Evolutionary conservation across 2,329 filamentous ascomycete genomes (phyloP), one percentile per base, ranked within the genome.

Genomic region (Chrysosporium queenslandicum): DNA sequence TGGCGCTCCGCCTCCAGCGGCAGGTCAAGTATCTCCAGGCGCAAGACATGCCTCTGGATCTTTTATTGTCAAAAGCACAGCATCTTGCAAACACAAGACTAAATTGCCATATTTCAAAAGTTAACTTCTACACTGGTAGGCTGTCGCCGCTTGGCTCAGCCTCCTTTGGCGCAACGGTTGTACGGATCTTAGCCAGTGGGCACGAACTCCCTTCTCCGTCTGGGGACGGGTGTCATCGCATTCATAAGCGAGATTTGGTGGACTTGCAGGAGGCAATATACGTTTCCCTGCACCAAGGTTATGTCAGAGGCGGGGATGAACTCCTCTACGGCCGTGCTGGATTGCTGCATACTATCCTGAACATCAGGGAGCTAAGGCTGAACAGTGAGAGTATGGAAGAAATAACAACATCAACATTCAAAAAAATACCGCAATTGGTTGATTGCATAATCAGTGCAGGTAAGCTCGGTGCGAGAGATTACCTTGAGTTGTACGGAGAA

Each of bases 271-370:
- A 66, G 11, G 65, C 64, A 1, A 56, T 66, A 9, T 51, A 63
- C 3, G 23, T 61, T 5, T 63, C 68, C 1, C 56, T 69, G 4
- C 51, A 58, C 7, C 66, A 68, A 53, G 62, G 59, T 0, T 57
- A 57, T 34, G 39, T 62, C 8, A 61, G 66, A 47, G 69, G 69
- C 7, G 63, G 60, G 1, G 69, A 72, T 46, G 69, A 71, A 46
- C 55, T 69, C 29, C 39, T 72, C 3, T 70, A 63, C 52, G 69
- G 69, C 8, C 65, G 69, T 18, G 62, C 64, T 29, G 69, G 69
- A 0, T 55, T 72, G 4, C 52, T 72, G 1, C 68, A 66, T 64
- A 55, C 58, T 1, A 53, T 71, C 4, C 40, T 71, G 39, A 69
- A 68, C 29, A 54, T 71, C 16, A 58, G 68, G 39, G 53, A 57